Evolutionary conservation across 108 stramenopile species (phyloP), one percentile per base, ranked within the genome.

Genomic region (Nitzschia palea): DNA sequence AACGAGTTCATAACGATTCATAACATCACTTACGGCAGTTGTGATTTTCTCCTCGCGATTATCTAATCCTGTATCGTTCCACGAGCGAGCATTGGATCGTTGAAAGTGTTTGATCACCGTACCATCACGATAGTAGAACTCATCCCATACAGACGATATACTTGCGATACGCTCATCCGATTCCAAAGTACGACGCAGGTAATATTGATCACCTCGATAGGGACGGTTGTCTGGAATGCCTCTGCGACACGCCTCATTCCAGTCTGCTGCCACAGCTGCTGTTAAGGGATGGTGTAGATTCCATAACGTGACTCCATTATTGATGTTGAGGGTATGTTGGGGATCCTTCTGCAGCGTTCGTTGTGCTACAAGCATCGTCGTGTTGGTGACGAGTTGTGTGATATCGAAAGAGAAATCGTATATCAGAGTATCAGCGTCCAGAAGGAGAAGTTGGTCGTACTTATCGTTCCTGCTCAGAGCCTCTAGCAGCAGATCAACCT

Each of bases 101-200:
- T 66, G 71, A 54, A 75, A 75, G 43, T 75, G 74, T 43, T 75
- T 75, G 30, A 75, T 62, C 43, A 67, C 33, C 2, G 66, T 75
- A 0, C 67, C 74, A 40, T 66, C 51, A 42, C 58, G 54, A 32
- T 75, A 75, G 20, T 62, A 53, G 53, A 75, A 62, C 34, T 75
- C 74, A 12, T 75, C 56, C 31, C 56, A 48, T 2, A 73, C 57
- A 2, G 53, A 30, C 10, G 32, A 22, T 0, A 73, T 63, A 0
- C 50, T 54, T n/a, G 31, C 4, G 1, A 40, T 53, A 14, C 65
- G 65, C 35, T 53, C 35, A 0, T 51, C 52, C 0, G 25, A 20
- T 18, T 51, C 22, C 53, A 62, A 25, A 32, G 26, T 36, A 22
- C 54, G 45, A 1, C 29, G 27, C 4, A 65, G 52, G 40, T 53